These are phyloP conservation scores for Alternaria sp. DNA, from an alignment of 2,329 filamentous ascomycete species.

Conservation along the genomic window DNA sequence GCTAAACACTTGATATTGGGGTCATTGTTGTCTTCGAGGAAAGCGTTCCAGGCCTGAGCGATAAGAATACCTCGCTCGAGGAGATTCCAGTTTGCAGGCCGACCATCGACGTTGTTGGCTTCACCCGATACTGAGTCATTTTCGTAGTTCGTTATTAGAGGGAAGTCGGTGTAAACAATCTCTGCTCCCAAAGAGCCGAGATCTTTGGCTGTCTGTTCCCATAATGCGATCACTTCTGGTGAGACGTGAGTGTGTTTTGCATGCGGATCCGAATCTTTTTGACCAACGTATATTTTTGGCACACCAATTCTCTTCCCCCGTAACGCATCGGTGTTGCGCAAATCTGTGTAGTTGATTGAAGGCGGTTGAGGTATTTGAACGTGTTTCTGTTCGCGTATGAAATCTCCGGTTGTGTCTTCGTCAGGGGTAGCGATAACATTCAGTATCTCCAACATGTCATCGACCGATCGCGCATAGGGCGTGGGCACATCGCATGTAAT, in stretches of 20 bases:
- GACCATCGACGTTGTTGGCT: constrained; percentile 54
- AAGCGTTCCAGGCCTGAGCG: constrained; percentile 63
- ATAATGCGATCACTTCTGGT: constrained; percentile 49
- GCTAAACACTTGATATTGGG: constrained; percentile 50
- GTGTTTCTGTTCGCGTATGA: constrained; percentile 63
- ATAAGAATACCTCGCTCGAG: constrained; percentile 61
- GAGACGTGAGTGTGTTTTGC: constrained; percentile 50
- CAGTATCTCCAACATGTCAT: constrained; percentile 61
- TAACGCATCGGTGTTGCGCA: constrained; percentile 49
- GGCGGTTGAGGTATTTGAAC: constrained; percentile 53
- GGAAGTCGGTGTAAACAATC: constrained; percentile 57
- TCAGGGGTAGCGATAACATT: constrained; percentile 60
- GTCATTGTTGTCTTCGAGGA: constrained; percentile 57
- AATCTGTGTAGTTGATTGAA: constrained; percentile 47
- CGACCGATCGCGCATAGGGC: constrained; percentile 61
- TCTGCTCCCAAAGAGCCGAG: constrained; percentile 56
- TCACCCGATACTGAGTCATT: constrained; percentile 48
- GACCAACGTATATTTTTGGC: constrained; percentile 62
- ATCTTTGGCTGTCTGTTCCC: constrained; percentile 46
- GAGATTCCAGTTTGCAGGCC: constrained; percentile 58
- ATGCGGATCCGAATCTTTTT: constrained; percentile 39
- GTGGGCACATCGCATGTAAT: constrained; percentile 65
- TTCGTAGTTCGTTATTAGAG: constrained; percentile 58
- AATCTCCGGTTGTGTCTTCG: constrained; percentile 56
- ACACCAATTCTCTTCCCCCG: constrained; percentile 59